Conservation (phyloP, 2,329 filamentous ascomycete genomes). For the Diplodia scrobiculata region DNA sequence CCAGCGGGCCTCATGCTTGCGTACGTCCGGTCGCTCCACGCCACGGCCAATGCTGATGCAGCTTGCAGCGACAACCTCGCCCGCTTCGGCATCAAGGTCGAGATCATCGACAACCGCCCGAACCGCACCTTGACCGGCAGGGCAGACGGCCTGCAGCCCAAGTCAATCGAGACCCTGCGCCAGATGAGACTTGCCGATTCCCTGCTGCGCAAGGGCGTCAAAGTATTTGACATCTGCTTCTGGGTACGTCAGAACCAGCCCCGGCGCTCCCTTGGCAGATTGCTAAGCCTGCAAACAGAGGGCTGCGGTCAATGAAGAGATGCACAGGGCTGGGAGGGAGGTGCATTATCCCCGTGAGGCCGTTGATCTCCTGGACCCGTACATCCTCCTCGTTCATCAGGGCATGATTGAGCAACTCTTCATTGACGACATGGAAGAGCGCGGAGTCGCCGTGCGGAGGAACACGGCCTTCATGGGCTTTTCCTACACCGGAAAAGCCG, state of each 20-base stretch:
- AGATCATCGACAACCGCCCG: constrained; percentile 68
- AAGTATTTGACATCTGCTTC: constrained; percentile 73
- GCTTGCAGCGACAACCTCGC: constrained; percentile 57
- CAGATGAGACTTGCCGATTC: constrained; percentile 73
- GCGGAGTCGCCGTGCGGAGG: constrained; percentile 64
- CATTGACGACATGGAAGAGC: constrained; percentile 66
- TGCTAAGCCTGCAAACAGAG: constrained; percentile 34
- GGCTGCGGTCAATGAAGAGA: constrained; percentile 43
- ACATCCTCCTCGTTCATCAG: constrained; percentile 64
- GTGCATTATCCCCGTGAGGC: constrained; percentile 62
- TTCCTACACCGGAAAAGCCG: constrained; percentile 44
- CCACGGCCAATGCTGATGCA: constrained; percentile 13
- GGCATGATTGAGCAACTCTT: constrained; percentile 74
- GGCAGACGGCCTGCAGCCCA: constrained; percentile 74
- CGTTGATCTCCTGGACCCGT: constrained; percentile 57
- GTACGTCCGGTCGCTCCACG: constrained; percentile 32
- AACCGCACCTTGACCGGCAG: constrained; percentile 68
- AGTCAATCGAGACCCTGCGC: constrained; percentile 74
- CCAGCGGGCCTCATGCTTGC: constrained; percentile 50
- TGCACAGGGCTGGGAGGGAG: constrained; percentile 65
- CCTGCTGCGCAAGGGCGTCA: constrained; percentile 66
- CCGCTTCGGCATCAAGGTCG: constrained; percentile 66
- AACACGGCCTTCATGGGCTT: constrained; percentile 64
- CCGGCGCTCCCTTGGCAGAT: not conserved
- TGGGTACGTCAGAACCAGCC: constrained; percentile 54